Evolutionary conservation across 2,329 filamentous ascomycete genomes (phyloP).

Genomic region (Ophiocordyceps camponoti-rufipedis): DNA sequence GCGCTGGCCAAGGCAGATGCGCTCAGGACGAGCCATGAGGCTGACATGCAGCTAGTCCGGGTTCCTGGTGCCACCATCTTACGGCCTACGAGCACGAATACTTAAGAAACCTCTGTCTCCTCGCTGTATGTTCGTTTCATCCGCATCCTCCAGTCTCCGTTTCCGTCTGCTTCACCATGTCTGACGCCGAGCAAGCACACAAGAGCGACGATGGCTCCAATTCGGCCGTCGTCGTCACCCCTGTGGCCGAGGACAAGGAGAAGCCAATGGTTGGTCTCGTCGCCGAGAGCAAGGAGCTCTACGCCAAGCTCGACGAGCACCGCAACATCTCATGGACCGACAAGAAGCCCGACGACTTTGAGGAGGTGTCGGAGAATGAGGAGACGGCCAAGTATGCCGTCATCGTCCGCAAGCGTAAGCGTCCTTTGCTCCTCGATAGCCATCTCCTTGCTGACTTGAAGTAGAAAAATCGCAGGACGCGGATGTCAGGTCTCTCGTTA

Average conservation of each 20-base stretch:
- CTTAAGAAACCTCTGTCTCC: no score
- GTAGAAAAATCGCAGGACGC: constrained; percentile 26
- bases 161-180: not conserved
- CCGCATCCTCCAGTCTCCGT: not conserved
- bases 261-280: constrained; percentile 16
- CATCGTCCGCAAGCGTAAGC: constrained; percentile 31
- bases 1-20: not conserved
- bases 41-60: no score
- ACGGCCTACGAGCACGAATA: no score
- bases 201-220: constrained; percentile 1
- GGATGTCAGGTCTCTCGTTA: constrained; percentile 39
- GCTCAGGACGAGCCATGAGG: not conserved
- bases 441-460: not conserved
- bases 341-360: constrained; percentile 32
- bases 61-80: no score
- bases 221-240: constrained; percentile 2
- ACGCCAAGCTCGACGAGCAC: constrained; percentile 24
- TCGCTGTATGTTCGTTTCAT: no score
- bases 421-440: no score
- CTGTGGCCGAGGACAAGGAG: not conserved
- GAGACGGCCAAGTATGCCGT: constrained; percentile 43
- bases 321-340: constrained; percentile 36
- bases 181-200: not conserved
- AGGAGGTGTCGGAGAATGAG: constrained; percentile 39
- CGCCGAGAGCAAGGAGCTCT: constrained; percentile 22